Evolutionary conservation across 805 yeast genomes (phyloP), one percentile per base, ranked within the genome.

Genomic region (Pichia manshurica): DNA sequence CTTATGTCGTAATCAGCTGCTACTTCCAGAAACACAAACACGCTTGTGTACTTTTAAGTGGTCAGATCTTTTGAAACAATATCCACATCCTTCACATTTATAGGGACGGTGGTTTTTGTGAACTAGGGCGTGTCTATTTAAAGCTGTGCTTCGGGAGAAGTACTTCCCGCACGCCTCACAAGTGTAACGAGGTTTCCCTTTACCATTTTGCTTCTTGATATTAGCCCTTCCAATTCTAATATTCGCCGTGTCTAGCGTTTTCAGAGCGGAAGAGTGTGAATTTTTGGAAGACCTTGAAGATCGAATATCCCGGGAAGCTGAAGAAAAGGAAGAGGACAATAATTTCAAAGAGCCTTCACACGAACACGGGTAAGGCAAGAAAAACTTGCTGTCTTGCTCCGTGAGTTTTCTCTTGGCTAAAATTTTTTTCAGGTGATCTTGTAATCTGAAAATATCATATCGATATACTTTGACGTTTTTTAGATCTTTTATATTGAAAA

Each of bases 31-130:
- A 25, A 10, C 10, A 28, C 48, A 45, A 13, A 22, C 39, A 15
- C 44, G 16, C 16, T 57, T 55, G 41, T 61, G 65, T 25, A 56
- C 58, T 39, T 53, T 59, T 47, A 61, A 43, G 41, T 61, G 60
- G 41, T 60, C 65, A 1, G 65, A 59, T 41, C 64, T 49, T 42
- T 61, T 55, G 45, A 61, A 61, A 13, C 60, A 59, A 16, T 58
- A 49, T 2, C 60, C 59, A 52, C 65, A 61, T 25, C 50, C 52
- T 7, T 53, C 45, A 49, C 65, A 61, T 19, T 50, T 52, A 42
- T 55, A 61, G 16, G 61, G 63, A 39, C 63, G 48, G 38, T 57
- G 56, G 36, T 60, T 57, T 3, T 59, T 55, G 44, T 61, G 65
- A 0, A 60, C 58, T 19, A 60, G 29, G 2, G 60, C 53, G 39